Evolutionary conservation across 495 filamentous ascomycete species (phyloP).

Genomic region (Penicillium steckii): DNA sequence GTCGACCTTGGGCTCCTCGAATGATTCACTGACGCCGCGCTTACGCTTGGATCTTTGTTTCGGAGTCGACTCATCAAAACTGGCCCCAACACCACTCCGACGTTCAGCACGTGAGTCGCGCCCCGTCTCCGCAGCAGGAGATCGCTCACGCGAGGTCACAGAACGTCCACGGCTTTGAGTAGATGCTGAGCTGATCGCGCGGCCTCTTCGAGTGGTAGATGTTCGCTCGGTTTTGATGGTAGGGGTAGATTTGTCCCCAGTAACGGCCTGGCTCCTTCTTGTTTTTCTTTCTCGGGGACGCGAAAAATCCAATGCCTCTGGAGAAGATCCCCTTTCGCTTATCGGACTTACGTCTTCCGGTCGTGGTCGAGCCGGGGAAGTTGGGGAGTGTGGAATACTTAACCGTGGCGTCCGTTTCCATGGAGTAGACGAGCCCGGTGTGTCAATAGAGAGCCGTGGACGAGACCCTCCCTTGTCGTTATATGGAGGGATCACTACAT

Average conservation of each 20-base stretch:
- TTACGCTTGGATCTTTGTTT: constrained; percentile 39
- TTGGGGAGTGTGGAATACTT: constrained; percentile 40
- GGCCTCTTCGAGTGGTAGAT: constrained; percentile 31
- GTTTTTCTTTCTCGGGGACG: constrained; percentile 31
- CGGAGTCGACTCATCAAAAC: constrained; percentile 27
- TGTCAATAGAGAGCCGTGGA: constrained; percentile 43
- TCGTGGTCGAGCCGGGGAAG: constrained; percentile 46
- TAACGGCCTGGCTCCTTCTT: constrained; percentile 13
- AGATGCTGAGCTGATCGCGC: constrained; percentile 54
- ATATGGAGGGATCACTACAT: constrained; percentile 25
- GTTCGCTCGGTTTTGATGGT: constrained; percentile 38
- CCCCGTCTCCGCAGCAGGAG: constrained; percentile 36
- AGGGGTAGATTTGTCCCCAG: constrained; percentile 19
- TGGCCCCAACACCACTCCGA: constrained; percentile 41
- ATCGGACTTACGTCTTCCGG: constrained; percentile 54
- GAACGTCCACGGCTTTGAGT: constrained; percentile 60
- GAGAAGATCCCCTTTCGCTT: constrained; percentile 48
- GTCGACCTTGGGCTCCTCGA: constrained; percentile 39
- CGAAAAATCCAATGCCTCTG: constrained; percentile 35
- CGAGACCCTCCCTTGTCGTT: constrained; percentile 27
- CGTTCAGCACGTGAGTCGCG: constrained; percentile 42
- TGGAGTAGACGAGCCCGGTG: constrained; percentile 45
- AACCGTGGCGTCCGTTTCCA: constrained; percentile 46
- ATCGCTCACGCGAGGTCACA: constrained; percentile 53
- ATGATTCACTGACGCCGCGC: constrained; percentile 37